Base-by-base conservation (phyloP, 1,139 yeast species). In the Geotrichum reessii region DNA sequence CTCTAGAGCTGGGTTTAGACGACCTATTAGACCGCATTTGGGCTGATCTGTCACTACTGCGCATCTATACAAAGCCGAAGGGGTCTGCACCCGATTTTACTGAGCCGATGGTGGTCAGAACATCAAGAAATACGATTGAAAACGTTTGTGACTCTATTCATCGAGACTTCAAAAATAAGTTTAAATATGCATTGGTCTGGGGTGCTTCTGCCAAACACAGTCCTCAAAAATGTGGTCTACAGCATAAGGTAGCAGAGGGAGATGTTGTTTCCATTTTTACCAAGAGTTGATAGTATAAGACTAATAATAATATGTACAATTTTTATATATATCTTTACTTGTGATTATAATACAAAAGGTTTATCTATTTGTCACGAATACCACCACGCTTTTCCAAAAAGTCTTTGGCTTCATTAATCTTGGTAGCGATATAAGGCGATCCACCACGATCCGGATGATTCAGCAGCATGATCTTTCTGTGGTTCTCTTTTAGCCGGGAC, bases 401-500 rank as follows among this genome's bases (percentile, higher is more conserved):
- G 69, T 91, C 97, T 74, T 93, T 93, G 57, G 99, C 98, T 76
- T 93, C 98, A 73, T 93, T 93, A 66, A 93, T 91, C 78, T 93
- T 93, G 53, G 98, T 92, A 62, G 99, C 99, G 70, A 93, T 74
- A 69, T 83, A 92, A 47, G 98, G 93, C 21, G 96, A 87, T 9
- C 99, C 99, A 56, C 99, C 99, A 71, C 95, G 88, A 76, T 93
- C 99, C 12, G 99, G 99, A 71, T 93, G 99, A 75, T 93, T 93
- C 55, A 92, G 83, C 72, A 93, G 78, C 97, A 93, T 91, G 76
- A 89, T 87, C 71, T 81, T 83, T 76, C 99, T 84, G 74, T 93
- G 99, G 57, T 88, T 89, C 64, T 92, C 98, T 74, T 93, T 92
- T 69, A 93, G 79, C 70, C 84, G 88, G 63, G 87, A 80, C 74